Evolutionary conservation across 345 rosid species (phyloP), one percentile per base, ranked within the genome.

Genomic region (Adansonia digitata): DNA sequence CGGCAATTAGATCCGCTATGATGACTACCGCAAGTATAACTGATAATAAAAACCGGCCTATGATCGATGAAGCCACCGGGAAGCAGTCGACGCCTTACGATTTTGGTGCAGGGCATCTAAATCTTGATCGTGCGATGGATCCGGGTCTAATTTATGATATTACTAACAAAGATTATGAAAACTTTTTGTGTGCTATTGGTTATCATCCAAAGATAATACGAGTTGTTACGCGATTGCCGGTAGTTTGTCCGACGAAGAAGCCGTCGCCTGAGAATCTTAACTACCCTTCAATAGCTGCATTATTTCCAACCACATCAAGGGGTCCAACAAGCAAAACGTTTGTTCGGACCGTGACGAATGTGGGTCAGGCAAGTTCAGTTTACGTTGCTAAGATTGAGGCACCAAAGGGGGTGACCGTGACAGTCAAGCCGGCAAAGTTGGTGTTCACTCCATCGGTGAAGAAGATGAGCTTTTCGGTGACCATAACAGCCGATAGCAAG

Each of bases 91-190:
- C 88, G 0, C 88, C 94, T 0, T 93, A 88, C 15, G 97, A 90
- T 83, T 77, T 73, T 31, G 95, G 97, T 12, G 82, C 95, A 0
- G 92, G 97, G 26, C 90, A 90, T 82, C 73, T 93, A 42, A 86
- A 86, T 79, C 91, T 93, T 39, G 88, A 82, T 24, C 86, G 62
- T 7, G 98, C 95, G 2, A 81, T 91, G 91, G 94, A 93, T 84
- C 98, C 97, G 1, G 97, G 98, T 3, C 88, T 88, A 22, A 81
- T 91, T 1, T 93, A 91, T 69, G 94, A 93, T 59, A 84, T 91
- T 6, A 84, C 89, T 0, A 79, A 83, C 43, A 61, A 78, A 10
- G 98, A 88, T 79, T 91, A 91, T 57, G 81, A 89, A n/a, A 85
- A 88, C 69, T 89, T 82, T 74, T 37, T 93, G 31, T 93, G 98